A percentile compares a stretch with the other conserved stretches of the same genome.
phyloP scores from a whole-genome alignment of 306 rosid species.

The Castanospermum australe region DNA sequence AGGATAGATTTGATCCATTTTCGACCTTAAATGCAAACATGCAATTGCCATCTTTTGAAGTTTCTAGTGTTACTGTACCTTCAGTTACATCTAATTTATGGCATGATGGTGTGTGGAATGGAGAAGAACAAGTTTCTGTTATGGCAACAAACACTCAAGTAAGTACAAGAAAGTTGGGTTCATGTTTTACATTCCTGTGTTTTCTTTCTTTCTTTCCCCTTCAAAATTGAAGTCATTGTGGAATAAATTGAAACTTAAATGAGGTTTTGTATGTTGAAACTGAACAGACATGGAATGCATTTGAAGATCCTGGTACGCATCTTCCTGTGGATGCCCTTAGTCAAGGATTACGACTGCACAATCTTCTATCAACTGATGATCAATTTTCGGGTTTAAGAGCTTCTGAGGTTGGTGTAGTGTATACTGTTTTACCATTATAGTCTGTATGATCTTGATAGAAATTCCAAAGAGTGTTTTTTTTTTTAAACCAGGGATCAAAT shows the following conservation, averaged over 20 bases:
- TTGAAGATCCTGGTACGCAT: conserved; percentile 52
- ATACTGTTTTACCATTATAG: conserved; percentile 11
- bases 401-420: conserved; percentile 55
- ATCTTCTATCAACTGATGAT: conserved; percentile 40
- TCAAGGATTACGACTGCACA: conserved; percentile 37
- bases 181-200: conserved; percentile 11
- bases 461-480: neutral
- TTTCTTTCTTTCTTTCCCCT: neutral
- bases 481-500: conserved; percentile 34
- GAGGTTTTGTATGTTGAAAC: conserved; percentile 29
- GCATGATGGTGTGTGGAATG: conserved; percentile 42
- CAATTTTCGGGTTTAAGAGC: conserved; percentile 36
- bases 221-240: neutral
- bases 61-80: conserved; percentile 29
- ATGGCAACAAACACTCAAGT: conserved; percentile 47
- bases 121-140: conserved; percentile 35
- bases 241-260: conserved; percentile 21
- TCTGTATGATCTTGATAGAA: conserved; percentile 10
- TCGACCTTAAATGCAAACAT: conserved; percentile 42
- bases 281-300: conserved; percentile 80
- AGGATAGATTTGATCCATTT: conserved; percentile 52
- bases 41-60: conserved; percentile 54
- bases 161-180: conserved; percentile 18
- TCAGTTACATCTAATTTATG: conserved; percentile 48
- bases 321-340: conserved; percentile 36